phyloP scores from a whole-genome alignment of 2,329 filamentous ascomycete species.

The Scorias spongiosa region DNA sequence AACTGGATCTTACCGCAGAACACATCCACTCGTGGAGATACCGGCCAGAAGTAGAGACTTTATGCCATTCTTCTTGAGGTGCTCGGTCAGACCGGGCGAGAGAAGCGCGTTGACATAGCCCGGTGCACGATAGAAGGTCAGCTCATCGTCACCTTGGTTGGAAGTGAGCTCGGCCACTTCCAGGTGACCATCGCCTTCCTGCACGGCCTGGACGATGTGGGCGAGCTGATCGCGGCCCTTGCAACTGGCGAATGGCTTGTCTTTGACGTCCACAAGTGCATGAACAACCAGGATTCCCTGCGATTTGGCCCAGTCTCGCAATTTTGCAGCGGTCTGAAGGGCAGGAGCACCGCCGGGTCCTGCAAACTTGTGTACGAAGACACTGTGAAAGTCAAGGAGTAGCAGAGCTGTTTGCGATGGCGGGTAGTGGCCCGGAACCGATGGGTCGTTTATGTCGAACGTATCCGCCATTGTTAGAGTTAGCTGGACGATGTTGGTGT shows the following conservation, averaged over 20 bases:
- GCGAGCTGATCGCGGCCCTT: constrained; percentile 9
- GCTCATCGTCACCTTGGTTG: constrained; percentile 4
- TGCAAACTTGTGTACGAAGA: constrained; percentile 7
- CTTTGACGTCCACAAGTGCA: constrained; percentile 11
- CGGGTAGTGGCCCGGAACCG: constrained; percentile 10
- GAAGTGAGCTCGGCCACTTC: constrained; percentile 9
- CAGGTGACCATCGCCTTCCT: constrained; percentile 2
- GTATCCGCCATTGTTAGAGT: no score
- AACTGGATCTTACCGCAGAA: background rate
- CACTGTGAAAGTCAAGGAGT: constrained; percentile 19
- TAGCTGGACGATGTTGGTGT: no score
- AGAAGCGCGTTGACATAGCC: constrained; percentile 16
- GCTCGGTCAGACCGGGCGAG: constrained; percentile 13
- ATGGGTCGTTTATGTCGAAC: constrained; percentile 2
- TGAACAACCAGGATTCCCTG: constrained; percentile 17
- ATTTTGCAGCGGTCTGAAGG: constrained; percentile 8
- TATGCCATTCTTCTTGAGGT: constrained; percentile 9
- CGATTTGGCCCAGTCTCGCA: constrained; percentile 15
- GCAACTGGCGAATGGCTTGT: constrained; percentile 10
- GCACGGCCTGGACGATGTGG: constrained; percentile 4
- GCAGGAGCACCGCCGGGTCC: constrained; percentile 7
- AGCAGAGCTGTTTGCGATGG: constrained; percentile 17
- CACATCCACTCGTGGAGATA: background rate
- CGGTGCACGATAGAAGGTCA: constrained; percentile 10
- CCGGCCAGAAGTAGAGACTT: constrained; percentile 11